Conservation (phyloP, 768 basidiomycete species). For the Hypholoma sublateritium region DNA sequence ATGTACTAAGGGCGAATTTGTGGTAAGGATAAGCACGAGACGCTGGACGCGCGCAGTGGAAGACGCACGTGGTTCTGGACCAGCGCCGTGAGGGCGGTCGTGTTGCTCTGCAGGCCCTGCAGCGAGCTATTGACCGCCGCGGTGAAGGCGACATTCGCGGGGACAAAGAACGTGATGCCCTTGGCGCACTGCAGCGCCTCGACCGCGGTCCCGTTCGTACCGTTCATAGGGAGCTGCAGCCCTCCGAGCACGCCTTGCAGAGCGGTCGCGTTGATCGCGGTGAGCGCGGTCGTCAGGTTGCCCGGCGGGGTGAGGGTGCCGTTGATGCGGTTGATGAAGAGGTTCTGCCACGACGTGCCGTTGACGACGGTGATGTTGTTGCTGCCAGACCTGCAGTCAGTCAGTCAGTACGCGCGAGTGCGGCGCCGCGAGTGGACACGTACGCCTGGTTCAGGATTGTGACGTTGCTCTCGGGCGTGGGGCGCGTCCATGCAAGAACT, state of each 20-base stretch:
- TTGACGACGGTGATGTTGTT: slow-evolving; percentile 32
- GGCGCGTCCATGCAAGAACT: slow-evolving; percentile 42
- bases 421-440: slow-evolving; percentile 10
- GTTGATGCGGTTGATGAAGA: slow-evolving; percentile 46
- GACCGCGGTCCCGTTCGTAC: slow-evolving; percentile 33
- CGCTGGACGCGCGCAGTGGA: neutral
- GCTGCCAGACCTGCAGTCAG: slow-evolving; percentile 8
- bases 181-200: slow-evolving; percentile 34
- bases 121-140: slow-evolving; percentile 30
- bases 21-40: neutral
- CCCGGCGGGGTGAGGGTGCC: slow-evolving; percentile 55
- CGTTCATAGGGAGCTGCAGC: slow-evolving; percentile 26
- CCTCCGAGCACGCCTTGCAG: slow-evolving; percentile 31
- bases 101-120: slow-evolving; percentile 39
- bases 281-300: slow-evolving; percentile 41
- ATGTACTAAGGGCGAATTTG: slow-evolving; percentile 41
- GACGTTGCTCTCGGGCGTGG: slow-evolving; percentile 23
- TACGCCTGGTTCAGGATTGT: slow-evolving; percentile 51
- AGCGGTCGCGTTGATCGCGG: slow-evolving; percentile 40
- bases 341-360: slow-evolving; percentile 38
- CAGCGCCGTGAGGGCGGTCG: slow-evolving; percentile 42
- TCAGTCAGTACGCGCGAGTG: neutral
- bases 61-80: slow-evolving; percentile 60
- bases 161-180: slow-evolving; percentile 72
- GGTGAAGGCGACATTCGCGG: slow-evolving; percentile 50